A percentile compares a stretch with the other conserved stretches of the same genome.
phyloP scores from a whole-genome alignment of 2,329 filamentous ascomycete genomes.

The Cadophora sp. region DNA sequence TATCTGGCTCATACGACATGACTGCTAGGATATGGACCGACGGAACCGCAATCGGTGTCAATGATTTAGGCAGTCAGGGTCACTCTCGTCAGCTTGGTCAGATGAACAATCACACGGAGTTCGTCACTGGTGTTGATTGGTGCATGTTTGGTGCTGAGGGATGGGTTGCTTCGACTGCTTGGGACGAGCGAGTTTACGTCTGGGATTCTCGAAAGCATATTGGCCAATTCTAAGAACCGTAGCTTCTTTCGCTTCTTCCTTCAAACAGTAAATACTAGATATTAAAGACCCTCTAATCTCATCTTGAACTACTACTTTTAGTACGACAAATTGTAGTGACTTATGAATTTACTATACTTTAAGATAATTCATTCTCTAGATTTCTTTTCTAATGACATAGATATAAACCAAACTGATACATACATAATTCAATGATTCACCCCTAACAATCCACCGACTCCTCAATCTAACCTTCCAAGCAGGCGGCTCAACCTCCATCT shows the following conservation, averaged over 20 bases:
- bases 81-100: slow-evolving; percentile 55
- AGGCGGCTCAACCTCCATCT: neutral
- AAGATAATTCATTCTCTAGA: too few species aligned
- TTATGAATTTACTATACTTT: too few species aligned
- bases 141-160: slow-evolving; percentile 94
- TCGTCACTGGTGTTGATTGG: slow-evolving; percentile 96
- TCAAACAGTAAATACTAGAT: too few species aligned
- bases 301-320: too few species aligned
- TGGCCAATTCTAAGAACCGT: slow-evolving; percentile 38
- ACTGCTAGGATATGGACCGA: slow-evolving; percentile 94
- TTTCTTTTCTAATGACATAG: too few species aligned
- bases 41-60: slow-evolving; percentile 56
- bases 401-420: too few species aligned
- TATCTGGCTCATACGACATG: slow-evolving; percentile 97
- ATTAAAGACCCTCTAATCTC: too few species aligned
- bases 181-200: slow-evolving; percentile 89
- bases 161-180: slow-evolving; percentile 93
- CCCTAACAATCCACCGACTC: neutral
- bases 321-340: too few species aligned
- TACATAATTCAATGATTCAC: too few species aligned
- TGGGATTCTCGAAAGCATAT: slow-evolving; percentile 85
- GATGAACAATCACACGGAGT: slow-evolving; percentile 95
- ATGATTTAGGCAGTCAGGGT: slow-evolving; percentile 35
- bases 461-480: neutral
- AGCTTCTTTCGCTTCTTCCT: neutral